A percentile compares a stretch with the other conserved stretches of the same genome.
These are phyloP conservation scores for Acarospora socialis DNA, from an alignment of 2,329 filamentous ascomycete species.

Conservation along the genomic window DNA sequence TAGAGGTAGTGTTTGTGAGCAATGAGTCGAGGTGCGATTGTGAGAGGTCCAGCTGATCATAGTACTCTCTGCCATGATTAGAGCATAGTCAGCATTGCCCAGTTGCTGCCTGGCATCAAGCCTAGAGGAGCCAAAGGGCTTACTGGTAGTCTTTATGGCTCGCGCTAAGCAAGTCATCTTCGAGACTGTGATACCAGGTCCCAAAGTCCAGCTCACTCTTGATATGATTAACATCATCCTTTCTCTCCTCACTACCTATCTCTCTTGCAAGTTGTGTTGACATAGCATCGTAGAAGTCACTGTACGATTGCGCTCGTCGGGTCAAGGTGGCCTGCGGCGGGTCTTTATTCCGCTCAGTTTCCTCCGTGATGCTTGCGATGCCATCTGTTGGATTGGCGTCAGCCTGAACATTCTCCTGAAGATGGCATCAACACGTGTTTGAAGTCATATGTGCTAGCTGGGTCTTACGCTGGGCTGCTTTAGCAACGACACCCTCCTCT, in stretches of 20 bases:
- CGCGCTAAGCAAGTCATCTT: slow-evolving; percentile 58
- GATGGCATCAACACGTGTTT: slow-evolving; percentile 21
- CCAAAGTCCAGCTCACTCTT: slow-evolving; percentile 46
- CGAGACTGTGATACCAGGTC: slow-evolving; percentile 43
- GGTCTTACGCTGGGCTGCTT: slow-evolving; percentile 47
- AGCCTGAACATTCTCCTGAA: slow-evolving; percentile 16
- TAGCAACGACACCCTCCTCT: slow-evolving; percentile 55
- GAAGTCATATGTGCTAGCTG: no score
- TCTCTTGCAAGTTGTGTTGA: slow-evolving; percentile 29
- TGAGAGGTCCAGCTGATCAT: slow-evolving; percentile 66
- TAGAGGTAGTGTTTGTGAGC: slow-evolving; percentile 59
- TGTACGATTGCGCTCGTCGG: slow-evolving; percentile 61
- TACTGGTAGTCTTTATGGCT: slow-evolving; percentile 78
- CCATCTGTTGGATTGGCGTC: slow-evolving; percentile 11
- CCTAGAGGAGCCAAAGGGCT: slow-evolving; percentile 18
- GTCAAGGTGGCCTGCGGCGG: slow-evolving; percentile 53
- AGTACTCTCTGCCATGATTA: slow-evolving; percentile 46
- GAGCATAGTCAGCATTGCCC: slow-evolving; percentile 6
- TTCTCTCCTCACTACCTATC: slow-evolving; percentile 21
- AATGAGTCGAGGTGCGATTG: slow-evolving; percentile 70
- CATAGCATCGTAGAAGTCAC: slow-evolving; percentile 57
- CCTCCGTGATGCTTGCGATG: slow-evolving; percentile 27
- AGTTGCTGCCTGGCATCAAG: slow-evolving; percentile 18
- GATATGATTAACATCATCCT: slow-evolving; percentile 30
- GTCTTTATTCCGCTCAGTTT: slow-evolving; percentile 38